Evolutionary conservation across 192 early-diverging fungal genomes (phyloP), one percentile per base, ranked within the genome.

Genomic region (Coemansia sp.): DNA sequence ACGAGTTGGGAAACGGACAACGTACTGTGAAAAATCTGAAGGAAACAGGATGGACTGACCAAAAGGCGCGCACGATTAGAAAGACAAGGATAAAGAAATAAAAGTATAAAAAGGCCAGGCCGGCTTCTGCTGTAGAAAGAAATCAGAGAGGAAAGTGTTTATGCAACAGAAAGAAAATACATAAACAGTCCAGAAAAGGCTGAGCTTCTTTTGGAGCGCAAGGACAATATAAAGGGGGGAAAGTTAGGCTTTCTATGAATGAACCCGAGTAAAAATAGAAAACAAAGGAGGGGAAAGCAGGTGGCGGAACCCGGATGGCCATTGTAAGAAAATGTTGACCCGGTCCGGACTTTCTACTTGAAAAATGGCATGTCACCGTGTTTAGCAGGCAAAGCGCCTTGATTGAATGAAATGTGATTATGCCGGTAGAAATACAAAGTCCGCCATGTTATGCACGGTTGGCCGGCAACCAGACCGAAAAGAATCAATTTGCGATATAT

Each of bases 221-320:
- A 34, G 48, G 48, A 55, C 33, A 34, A 39, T 7, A 66, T 26
- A 56, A 56, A 33, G 18, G 53, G 46, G 46, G 43, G 44, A 51
- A 18, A 46, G 35, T 36, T 33, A 46, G 45, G 63, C 48, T n/a
- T 26, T 48, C 34, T 52, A 6, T 64, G 26, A 64, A 64, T 64
- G 49, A 39, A 21, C 33, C 20, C 20, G 38, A 30, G 23, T 58
- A 57, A 38, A 58, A 66, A 58, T 39, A 58, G n/a, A 66, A 33
- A 57, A 23, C 30, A 58, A 58, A 34, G 53, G 6, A 15, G 60
- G 18, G 14, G 15, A 43, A n/a, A 24, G 12, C 24, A 41, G 18
- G 26, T 62, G 60, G 30, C 57, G 34, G 57, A 38, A 59, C 57
- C 57, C 57, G 18, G 35, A 6, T 38, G 30, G 20, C 21, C 11